Evolutionary conservation across 2,329 filamentous ascomycete genomes (phyloP).

Genomic region (Paraphaeosphaeria minitans): DNA sequence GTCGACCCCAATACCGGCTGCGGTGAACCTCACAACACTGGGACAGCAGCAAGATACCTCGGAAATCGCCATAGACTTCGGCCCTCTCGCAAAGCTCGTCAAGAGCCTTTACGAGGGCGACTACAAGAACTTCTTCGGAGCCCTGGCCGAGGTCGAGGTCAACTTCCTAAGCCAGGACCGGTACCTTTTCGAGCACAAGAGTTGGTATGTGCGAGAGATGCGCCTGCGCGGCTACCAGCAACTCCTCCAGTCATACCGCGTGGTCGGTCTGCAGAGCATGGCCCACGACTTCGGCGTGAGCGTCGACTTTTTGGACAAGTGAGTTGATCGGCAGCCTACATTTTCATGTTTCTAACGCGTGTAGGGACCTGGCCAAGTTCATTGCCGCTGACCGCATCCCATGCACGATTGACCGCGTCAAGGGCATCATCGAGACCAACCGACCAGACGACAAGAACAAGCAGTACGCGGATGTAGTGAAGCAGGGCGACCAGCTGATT

Average conservation of each 20-base stretch:
- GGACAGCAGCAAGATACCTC: conserved; percentile 74
- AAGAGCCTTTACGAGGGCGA: conserved; percentile 91
- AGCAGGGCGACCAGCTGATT: conserved; percentile 96
- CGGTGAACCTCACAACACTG: conserved; percentile 86
- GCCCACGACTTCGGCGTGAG: conserved; percentile 95
- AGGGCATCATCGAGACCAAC: conserved; percentile 97
- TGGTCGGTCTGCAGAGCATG: conserved; percentile 97
- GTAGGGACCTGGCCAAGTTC: conserved; percentile 91
- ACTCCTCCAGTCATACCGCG: conserved; percentile 93
- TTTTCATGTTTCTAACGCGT: conserved; percentile 17
- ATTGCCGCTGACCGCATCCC: conserved; percentile 93
- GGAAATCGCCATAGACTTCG: conserved; percentile 86
- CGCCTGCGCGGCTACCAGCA: conserved; percentile 94
- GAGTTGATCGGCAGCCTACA: conserved; percentile 47
- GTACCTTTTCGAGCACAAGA: conserved; percentile 92
- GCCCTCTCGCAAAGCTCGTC: conserved; percentile 83
- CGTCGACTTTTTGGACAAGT: conserved; percentile 95
- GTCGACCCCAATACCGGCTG: conserved; percentile 63
- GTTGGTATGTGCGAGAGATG: conserved; percentile 99
- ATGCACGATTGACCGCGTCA: conserved; percentile 96
- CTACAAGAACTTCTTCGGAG: conserved; percentile 92
- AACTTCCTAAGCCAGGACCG: conserved; percentile 92
- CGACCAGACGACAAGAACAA: conserved; percentile 99
- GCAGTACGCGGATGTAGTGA: conserved; percentile 97
- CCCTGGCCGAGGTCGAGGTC: conserved; percentile 87